phyloP scores from a whole-genome alignment of 1,284 basidiomycete species.

The Salmacisia buchloeana region DNA sequence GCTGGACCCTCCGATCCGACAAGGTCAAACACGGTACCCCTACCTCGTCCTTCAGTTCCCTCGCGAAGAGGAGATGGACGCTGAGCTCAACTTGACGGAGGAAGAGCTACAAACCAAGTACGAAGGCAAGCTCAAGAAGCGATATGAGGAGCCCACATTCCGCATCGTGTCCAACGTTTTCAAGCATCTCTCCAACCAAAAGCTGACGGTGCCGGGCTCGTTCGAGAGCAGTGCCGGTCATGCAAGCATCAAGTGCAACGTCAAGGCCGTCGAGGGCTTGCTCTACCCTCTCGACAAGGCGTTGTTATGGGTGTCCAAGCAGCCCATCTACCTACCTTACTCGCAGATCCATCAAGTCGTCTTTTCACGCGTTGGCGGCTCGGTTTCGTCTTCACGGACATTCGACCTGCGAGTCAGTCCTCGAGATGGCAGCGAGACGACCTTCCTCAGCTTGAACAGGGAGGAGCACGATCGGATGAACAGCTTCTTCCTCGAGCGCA shows the following conservation, averaged over 20 bases:
- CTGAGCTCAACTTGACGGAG: slow-evolving; percentile 86
- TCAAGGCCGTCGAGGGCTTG: slow-evolving; percentile 95
- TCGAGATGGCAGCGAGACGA: slow-evolving; percentile 61
- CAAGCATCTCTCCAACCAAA: slow-evolving; percentile 82
- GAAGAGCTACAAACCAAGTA: slow-evolving; percentile 54
- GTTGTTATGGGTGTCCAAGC: slow-evolving; percentile 95
- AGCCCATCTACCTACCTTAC: slow-evolving; percentile 85
- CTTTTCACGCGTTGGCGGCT: slow-evolving; percentile 88
- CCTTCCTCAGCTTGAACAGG: slow-evolving; percentile 86
- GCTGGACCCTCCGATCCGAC: slow-evolving; percentile 76
- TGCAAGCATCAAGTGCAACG: slow-evolving; percentile 78
- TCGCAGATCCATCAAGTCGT: slow-evolving; percentile 84
- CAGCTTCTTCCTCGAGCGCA: slow-evolving; percentile 79
- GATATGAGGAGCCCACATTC: slow-evolving; percentile 87
- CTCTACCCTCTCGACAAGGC: slow-evolving; percentile 97
- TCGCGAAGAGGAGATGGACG: slow-evolving; percentile 92
- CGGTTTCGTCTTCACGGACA: slow-evolving; percentile 79
- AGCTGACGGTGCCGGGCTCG: slow-evolving; percentile 64
- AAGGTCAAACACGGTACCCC: slow-evolving; percentile 96
- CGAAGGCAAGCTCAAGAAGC: slow-evolving; percentile 76
- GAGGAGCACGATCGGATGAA: slow-evolving; percentile 88
- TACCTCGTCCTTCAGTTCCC: slow-evolving; percentile 97
- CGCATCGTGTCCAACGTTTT: slow-evolving; percentile 93
- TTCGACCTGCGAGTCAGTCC: slow-evolving; percentile 90
- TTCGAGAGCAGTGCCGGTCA: slow-evolving; percentile 55